Conservation (phyloP, 2,329 filamentous ascomycete genomes). For the Pseudogymnoascus sp. region DNA sequence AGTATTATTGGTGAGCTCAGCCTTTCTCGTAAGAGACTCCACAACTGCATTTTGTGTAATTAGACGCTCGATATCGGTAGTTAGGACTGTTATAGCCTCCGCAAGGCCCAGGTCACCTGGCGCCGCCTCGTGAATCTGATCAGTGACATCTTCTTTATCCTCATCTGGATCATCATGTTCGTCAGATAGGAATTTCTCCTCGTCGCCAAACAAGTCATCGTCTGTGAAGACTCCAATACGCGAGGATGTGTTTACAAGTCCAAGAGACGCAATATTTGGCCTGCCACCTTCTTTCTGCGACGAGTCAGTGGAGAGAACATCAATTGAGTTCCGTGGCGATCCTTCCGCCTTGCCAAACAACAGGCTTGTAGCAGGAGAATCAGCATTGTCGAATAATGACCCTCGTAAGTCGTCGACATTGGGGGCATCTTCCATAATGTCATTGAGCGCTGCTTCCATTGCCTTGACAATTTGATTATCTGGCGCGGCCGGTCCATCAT, state of each 20-base stretch:
- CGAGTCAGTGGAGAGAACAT: conserved; percentile 39
- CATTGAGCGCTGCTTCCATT: conserved; percentile 84
- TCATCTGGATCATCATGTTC: conserved; percentile 66
- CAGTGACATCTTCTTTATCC: conserved; percentile 52
- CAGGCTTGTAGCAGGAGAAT: conserved; percentile 38
- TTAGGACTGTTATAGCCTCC: conserved; percentile 85
- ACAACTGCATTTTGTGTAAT: conserved; percentile 82
- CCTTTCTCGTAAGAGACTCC: conserved; percentile 84
- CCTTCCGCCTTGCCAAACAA: conserved; percentile 48
- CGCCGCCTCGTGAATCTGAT: conserved; percentile 87
- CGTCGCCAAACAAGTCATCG: conserved; percentile 86
- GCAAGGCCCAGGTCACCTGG: conserved; percentile 89
- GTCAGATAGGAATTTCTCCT: conserved; percentile 76
- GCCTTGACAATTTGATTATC: conserved; percentile 80
- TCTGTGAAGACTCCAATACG: conserved; percentile 89
- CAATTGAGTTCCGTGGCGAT: conserved; percentile 55
- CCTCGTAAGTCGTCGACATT: conserved; percentile 56
- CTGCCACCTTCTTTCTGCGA: conserved; percentile 47
- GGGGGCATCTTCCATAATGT: conserved; percentile 79
- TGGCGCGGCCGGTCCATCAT: conserved; percentile 45
- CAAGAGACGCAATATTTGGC: conserved; percentile 83
- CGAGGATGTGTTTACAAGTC: conserved; percentile 78
- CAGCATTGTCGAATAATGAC: conserved; percentile 56
- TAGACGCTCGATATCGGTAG: conserved; percentile 82
- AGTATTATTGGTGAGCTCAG: conserved; percentile 93